Percentiles rank a stretch among this genome's conserved stretches.
These are phyloP conservation scores for Tuctoria greenei DNA, from an alignment of 176 grass and related monocot species.

Conservation along the genomic window DNA sequence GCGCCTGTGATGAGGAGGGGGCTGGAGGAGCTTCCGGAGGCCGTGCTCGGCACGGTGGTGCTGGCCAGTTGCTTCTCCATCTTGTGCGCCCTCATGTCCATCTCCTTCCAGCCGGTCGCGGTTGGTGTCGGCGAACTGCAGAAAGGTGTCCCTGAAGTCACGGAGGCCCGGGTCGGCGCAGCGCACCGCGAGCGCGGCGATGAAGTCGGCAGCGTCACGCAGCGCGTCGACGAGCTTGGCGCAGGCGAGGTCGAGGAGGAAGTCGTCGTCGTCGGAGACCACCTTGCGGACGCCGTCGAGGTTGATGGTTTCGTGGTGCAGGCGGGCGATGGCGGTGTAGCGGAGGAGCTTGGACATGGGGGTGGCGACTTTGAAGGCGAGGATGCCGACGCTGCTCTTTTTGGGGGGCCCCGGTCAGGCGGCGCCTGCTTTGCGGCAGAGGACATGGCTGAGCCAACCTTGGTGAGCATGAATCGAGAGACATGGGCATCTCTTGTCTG, in stretches of 20 bases:
- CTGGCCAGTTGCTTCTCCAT: constrained; percentile 57
- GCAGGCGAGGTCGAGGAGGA: constrained; percentile 64
- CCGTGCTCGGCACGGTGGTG: constrained; percentile 75
- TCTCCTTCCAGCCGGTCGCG: constrained; percentile 69
- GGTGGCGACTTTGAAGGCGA: constrained; percentile 67
- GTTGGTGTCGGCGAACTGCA: constrained; percentile 54
- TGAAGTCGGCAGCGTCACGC: constrained; percentile 43
- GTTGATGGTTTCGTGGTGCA: constrained; percentile 53
- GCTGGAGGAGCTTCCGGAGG: constrained; percentile 57
- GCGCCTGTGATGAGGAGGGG: constrained; percentile 38
- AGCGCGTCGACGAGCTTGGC: constrained; percentile 72
- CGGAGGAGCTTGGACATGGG: constrained; percentile 78
- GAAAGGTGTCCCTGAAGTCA: constrained; percentile 44
- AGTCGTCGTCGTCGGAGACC: constrained; percentile 71
- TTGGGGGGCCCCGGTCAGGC: no score
- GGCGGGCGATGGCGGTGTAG: constrained; percentile 50
- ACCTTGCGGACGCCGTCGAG: constrained; percentile 67
- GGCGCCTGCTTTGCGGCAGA: constrained; percentile 10
- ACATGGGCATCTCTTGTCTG: constrained; percentile 39
- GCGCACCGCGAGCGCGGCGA: constrained; percentile 43
- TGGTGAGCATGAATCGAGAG: constrained; percentile 72
- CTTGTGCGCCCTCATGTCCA: constrained; percentile 58
- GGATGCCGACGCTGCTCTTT: constrained; percentile 56
- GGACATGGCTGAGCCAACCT: constrained; percentile 62
- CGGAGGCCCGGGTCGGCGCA: constrained; percentile 55